A percentile compares a stretch with the other conserved stretches of the same genome.
Conservation (phyloP, 73 alveolate species). For the Paramecium pentaurelia region DNA sequence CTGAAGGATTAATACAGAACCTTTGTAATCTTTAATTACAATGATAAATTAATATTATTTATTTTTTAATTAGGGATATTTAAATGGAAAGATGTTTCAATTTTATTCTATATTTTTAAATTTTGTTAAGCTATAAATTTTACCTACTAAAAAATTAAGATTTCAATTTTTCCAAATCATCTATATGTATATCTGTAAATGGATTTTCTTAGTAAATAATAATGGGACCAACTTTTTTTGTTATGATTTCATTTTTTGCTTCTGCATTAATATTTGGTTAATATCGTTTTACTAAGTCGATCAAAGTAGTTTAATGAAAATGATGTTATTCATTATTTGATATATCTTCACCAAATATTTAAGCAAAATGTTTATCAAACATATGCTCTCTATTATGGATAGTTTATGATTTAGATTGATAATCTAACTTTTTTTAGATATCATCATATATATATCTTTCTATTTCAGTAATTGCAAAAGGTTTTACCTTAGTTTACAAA, state of each 20-base stretch:
- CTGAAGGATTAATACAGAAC: neutral
- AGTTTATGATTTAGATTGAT: neutral
- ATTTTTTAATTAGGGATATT: neutral
- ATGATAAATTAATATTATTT: neutral
- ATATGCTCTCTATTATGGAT: slow-evolving; percentile 32
- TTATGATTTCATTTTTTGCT: neutral
- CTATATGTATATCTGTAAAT: neutral
- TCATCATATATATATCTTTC: slow-evolving; percentile 37
- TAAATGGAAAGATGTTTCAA: neutral
- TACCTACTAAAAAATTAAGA: neutral
- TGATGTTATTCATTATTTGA: neutral
- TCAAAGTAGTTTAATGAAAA: neutral
- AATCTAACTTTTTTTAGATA: neutral
- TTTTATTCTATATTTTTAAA: neutral
- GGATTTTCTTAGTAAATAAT: slow-evolving; percentile 3
- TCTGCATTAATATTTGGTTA: neutral
- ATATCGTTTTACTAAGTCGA: neutral
- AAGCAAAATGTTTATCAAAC: slow-evolving; percentile 29
- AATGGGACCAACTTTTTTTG: slow-evolving; percentile 7
- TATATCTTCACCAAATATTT: neutral
- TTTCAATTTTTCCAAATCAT: neutral
- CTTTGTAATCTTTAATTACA: neutral
- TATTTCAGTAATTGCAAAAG: slow-evolving; percentile 30
- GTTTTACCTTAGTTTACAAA: neutral
- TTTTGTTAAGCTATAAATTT: neutral